Percentiles rank a stretch among this genome's conserved stretches.
Evolutionary conservation across 768 basidiomycete genomes (phyloP).

Genomic region (Psilocybe tampanensis): DNA sequence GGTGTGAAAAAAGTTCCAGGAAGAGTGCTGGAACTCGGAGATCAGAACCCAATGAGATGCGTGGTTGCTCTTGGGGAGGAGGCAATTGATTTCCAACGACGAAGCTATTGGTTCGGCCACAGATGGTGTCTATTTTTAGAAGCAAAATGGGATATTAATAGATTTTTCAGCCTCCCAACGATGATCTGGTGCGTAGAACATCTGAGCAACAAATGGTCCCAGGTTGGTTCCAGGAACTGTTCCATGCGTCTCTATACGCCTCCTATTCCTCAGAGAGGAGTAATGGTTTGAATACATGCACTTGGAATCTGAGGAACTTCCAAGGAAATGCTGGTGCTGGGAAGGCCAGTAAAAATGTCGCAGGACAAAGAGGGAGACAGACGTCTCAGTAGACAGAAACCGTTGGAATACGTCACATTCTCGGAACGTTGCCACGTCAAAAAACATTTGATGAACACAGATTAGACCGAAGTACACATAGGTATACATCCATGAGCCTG

Average conservation of each 20-base stretch:
- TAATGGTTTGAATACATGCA: no score
- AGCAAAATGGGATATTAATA: background rate
- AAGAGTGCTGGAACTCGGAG: background rate
- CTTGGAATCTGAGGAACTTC: no score
- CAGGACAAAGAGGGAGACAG: background rate
- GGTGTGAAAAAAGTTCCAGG: background rate
- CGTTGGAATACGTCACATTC: background rate
- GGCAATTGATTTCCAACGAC: background rate
- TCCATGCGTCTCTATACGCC: background rate
- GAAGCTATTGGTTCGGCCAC: background rate
- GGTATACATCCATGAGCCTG: no score
- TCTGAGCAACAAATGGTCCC: background rate
- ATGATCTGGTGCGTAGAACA: background rate
- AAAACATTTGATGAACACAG: background rate
- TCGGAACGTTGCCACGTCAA: background rate
- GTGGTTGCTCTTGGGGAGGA: background rate
- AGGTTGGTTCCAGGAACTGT: background rate
- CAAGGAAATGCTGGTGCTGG: background rate
- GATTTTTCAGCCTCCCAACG: background rate
- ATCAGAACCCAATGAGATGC: background rate
- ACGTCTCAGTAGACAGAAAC: slow-evolving; percentile 4
- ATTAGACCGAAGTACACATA: no score
- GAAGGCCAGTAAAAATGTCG: background rate
- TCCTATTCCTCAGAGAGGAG: no score
- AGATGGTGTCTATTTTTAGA: background rate